phyloP scores from a whole-genome alignment of 2,329 filamentous ascomycete genomes.

The Sclerotinia trifoliorum region DNA sequence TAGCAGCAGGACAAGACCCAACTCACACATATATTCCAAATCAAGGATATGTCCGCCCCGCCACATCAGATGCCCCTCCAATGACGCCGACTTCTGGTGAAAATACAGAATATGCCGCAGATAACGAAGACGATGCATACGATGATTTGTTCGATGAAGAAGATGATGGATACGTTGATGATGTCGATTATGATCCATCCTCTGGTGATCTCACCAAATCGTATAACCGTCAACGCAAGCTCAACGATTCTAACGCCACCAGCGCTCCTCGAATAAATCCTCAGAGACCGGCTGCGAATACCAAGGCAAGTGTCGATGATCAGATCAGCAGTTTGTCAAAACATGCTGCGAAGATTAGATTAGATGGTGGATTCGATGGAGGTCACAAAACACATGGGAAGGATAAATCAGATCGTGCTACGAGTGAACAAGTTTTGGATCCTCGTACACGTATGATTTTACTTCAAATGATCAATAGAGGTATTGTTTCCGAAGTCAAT shows the following conservation, averaged over 20 bases:
- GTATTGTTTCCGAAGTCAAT: slow-evolving; percentile 85
- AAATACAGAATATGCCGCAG: slow-evolving; percentile 39
- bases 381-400: slow-evolving; percentile 61
- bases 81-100: slow-evolving; percentile 37
- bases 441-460: slow-evolving; percentile 93
- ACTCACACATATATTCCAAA: slow-evolving; percentile 50
- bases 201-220: slow-evolving; percentile 76
- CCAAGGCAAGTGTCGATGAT: slow-evolving; percentile 76
- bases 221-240: slow-evolving; percentile 75
- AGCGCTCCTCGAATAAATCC: slow-evolving; percentile 66
- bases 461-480: slow-evolving; percentile 91
- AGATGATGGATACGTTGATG: slow-evolving; percentile 60
- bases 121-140: slow-evolving; percentile 45
- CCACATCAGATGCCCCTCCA: slow-evolving; percentile 39
- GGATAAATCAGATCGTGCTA: slow-evolving; percentile 91
- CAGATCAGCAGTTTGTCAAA: slow-evolving; percentile 81
- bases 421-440: slow-evolving; percentile 91
- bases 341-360: slow-evolving; percentile 80
- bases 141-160: slow-evolving; percentile 56
- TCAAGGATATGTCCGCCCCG: slow-evolving; percentile 47
- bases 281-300: slow-evolving; percentile 78
- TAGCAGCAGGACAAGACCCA: slow-evolving; percentile 47
- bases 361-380: slow-evolving; percentile 59
- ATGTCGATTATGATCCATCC: slow-evolving; percentile 54
- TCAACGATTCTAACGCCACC: slow-evolving; percentile 52